These are phyloP conservation scores for Phytopythium oedochilum DNA, from an alignment of 352 stramenopile genomes.

Conservation along the genomic window DNA sequence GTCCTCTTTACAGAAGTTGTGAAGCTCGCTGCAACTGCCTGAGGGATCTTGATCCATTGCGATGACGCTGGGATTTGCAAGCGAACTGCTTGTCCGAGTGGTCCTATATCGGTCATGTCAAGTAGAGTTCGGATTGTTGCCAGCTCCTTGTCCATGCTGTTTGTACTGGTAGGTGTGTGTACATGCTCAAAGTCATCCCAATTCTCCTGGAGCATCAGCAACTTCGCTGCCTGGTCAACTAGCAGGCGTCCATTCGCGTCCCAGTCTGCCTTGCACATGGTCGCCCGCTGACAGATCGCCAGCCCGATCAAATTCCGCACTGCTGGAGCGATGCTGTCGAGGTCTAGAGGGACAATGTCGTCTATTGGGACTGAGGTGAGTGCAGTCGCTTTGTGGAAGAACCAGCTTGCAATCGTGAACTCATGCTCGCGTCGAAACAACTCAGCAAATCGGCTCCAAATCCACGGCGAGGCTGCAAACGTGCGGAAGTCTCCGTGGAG, in stretches of 20 bases:
- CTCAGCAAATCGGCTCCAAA: conserved; percentile 51
- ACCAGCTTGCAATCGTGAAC: conserved; percentile 37
- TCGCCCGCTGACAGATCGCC: conserved; percentile 34
- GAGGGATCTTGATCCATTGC: conserved; percentile 40
- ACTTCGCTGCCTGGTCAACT: neutral
- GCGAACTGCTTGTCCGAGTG: conserved; percentile 23
- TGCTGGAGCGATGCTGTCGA: neutral
- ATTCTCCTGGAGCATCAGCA: neutral
- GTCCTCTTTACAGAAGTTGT: neutral
- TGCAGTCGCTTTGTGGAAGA: conserved; percentile 27
- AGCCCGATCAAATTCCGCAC: conserved; percentile 30
- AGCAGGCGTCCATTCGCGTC: conserved; percentile 6
- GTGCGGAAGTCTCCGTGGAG: conserved; percentile 47
- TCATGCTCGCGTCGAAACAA: conserved; percentile 41
- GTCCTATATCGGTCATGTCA: conserved; percentile 7
- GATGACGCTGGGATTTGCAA: conserved; percentile 46
- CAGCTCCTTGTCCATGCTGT: conserved; percentile 14
- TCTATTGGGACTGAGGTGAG: neutral
- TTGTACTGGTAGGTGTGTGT: neutral
- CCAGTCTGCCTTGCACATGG: conserved; percentile 14
- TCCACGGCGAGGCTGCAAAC: conserved; percentile 41
- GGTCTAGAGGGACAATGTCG: neutral
- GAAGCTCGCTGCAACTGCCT: neutral
- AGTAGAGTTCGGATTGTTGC: conserved; percentile 9
- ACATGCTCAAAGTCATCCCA: conserved; percentile 1